These are phyloP conservation scores for Flueggea neowawraea DNA, from an alignment of 441 rosid genomes.

Conservation along the genomic window DNA sequence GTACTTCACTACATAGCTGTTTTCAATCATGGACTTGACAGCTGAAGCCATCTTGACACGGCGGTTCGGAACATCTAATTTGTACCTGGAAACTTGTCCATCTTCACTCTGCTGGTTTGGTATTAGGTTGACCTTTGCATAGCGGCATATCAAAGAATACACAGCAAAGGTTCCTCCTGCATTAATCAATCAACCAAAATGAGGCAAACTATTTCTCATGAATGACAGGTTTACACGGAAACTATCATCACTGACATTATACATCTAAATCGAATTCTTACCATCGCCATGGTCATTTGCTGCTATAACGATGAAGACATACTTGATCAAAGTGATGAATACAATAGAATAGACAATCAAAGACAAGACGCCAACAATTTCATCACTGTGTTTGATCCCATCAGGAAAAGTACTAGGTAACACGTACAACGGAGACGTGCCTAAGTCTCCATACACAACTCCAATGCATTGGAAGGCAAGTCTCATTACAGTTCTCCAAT, in stretches of 20 bases:
- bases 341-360: conserved; percentile 83
- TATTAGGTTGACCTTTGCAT: conserved; percentile 27
- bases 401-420: conserved; percentile 87
- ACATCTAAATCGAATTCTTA: conserved; percentile 9
- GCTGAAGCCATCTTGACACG: conserved; percentile 20
- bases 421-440: conserved; percentile 88
- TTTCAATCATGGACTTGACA: conserved; percentile 19
- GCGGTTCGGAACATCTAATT: conserved; percentile 9
- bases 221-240: too few relatives aligned
- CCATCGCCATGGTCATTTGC: conserved; percentile 99
- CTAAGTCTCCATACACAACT: conserved; percentile 96
- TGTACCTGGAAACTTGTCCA: conserved; percentile 20
- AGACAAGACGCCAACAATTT: conserved; percentile 92
- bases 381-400: conserved; percentile 48
- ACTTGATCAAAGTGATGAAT: conserved; percentile 58
- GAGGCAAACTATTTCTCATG: too few relatives aligned
- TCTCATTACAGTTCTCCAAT: too few relatives aligned
- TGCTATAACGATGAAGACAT: conserved; percentile 87
- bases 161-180: conserved; percentile 43
- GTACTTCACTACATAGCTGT: conserved; percentile 21
- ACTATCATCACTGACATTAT: too few relatives aligned
- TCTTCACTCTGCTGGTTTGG: conserved; percentile 34
- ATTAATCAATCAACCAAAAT: neutral
- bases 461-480: conserved; percentile 94
- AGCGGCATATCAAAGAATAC: conserved; percentile 18